Evolutionary conservation across 1,284 basidiomycete genomes (phyloP).

Genomic region (Ganoderma sinense): DNA sequence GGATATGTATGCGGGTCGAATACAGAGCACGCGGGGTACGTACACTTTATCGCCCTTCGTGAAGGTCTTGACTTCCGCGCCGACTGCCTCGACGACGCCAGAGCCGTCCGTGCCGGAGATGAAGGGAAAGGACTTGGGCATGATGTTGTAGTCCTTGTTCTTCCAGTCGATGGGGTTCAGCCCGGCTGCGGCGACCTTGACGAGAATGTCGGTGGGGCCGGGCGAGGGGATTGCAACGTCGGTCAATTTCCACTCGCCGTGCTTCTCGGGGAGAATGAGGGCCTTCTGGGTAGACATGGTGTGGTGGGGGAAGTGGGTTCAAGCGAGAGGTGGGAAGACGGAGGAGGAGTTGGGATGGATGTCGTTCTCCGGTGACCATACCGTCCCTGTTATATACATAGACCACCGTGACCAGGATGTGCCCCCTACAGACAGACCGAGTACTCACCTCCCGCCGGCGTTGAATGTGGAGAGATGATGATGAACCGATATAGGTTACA

Average conservation of each 20-base stretch:
- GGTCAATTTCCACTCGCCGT: constrained; percentile 15
- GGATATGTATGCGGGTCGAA: not conserved
- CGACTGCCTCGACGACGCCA: constrained; percentile 55
- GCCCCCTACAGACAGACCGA: not conserved
- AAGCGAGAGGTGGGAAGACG: not conserved
- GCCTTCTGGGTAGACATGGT: constrained; percentile 19
- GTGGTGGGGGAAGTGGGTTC: not conserved
- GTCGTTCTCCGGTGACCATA: not conserved
- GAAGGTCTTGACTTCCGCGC: constrained; percentile 49
- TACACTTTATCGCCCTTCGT: constrained; percentile 58
- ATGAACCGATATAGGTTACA: not conserved
- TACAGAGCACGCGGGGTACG: not conserved
- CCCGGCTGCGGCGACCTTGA: constrained; percentile 43
- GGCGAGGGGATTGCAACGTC: constrained; percentile 21
- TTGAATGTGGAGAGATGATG: too few species aligned
- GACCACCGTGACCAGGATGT: not conserved
- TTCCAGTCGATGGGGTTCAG: constrained; percentile 51
- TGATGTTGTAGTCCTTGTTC: constrained; percentile 39
- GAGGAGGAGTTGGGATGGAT: not conserved
- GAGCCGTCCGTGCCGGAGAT: constrained; percentile 55
- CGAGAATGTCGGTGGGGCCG: constrained; percentile 41
- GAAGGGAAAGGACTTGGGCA: constrained; percentile 41
- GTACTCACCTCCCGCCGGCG: not conserved
- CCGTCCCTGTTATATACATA: not conserved
- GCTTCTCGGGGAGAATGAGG: constrained; percentile 21